Percentiles rank a stretch among this genome's conserved stretches.
These are phyloP conservation scores for Salix dunnii DNA, from an alignment of 345 rosid species.

Conservation along the genomic window DNA sequence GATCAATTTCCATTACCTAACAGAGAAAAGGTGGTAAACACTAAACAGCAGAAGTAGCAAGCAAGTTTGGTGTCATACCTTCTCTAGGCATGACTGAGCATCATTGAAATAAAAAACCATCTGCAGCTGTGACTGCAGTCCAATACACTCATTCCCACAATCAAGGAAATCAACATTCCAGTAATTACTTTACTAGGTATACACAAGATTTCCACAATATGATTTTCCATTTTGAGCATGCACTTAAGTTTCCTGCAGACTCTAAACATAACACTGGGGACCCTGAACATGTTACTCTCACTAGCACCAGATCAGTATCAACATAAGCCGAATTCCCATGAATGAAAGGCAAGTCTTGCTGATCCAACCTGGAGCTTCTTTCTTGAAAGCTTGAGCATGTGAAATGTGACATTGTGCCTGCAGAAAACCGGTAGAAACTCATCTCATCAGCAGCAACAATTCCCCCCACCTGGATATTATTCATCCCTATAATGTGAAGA, in stretches of 20 bases:
- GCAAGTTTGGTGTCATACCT: constrained; percentile 38
- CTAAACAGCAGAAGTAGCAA: neutral
- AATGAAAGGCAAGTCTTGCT: constrained; percentile 18
- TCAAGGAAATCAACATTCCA: constrained; percentile 65
- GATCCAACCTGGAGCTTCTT: constrained; percentile 30
- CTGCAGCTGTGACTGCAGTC: constrained; percentile 81
- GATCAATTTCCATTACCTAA: neutral
- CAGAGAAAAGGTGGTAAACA: neutral
- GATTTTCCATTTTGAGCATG: constrained; percentile 43
- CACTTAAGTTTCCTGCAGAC: constrained; percentile 40
- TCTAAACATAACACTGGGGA: constrained; percentile 9
- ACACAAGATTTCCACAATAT: constrained; percentile 58
- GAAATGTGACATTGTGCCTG: constrained; percentile 58
- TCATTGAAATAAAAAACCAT: constrained; percentile 79
- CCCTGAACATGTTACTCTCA: constrained; percentile 41
- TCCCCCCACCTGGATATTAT: constrained; percentile 37
- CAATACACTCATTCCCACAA: constrained; percentile 74
- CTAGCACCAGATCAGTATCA: constrained; percentile 30
- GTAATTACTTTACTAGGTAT: constrained; percentile 43
- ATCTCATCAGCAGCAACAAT: constrained; percentile 53
- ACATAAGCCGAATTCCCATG: constrained; percentile 10
- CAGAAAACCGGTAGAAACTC: constrained; percentile 58
- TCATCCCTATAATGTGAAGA: constrained; percentile 52
- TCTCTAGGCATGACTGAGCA: constrained; percentile 72
- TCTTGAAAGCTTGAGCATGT: constrained; percentile 44